Evolutionary conservation across 2,329 filamentous ascomycete genomes (phyloP).

Genomic region (Alternaria tenuissima): DNA sequence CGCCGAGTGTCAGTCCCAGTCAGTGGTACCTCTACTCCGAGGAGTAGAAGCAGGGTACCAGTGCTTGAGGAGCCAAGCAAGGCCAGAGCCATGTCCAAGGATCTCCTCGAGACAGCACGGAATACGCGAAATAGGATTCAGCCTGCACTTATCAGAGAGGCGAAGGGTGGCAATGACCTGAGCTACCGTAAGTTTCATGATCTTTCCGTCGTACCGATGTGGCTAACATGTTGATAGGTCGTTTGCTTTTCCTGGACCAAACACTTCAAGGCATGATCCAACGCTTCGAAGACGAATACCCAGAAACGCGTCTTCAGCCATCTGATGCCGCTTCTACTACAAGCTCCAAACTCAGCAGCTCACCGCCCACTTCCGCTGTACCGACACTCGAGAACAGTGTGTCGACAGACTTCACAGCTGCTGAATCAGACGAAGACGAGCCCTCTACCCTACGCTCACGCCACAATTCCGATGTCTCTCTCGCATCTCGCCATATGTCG

Average conservation of each 20-base stretch:
- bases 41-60: slow-evolving; percentile 35
- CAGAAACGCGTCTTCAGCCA: slow-evolving; percentile 74
- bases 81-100: slow-evolving; percentile 84
- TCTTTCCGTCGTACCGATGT: neutral
- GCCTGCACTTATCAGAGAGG: slow-evolving; percentile 80
- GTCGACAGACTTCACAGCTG: slow-evolving; percentile 29
- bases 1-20: slow-evolving; percentile 50
- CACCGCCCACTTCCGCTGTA: slow-evolving; percentile 39
- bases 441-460: slow-evolving; percentile 61
- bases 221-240: slow-evolving; percentile 59
- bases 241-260: slow-evolving; percentile 84
- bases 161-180: slow-evolving; percentile 73
- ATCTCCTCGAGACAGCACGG: slow-evolving; percentile 83
- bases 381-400: slow-evolving; percentile 42
- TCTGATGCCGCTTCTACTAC: slow-evolving; percentile 39
- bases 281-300: slow-evolving; percentile 95
- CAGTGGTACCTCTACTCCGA: slow-evolving; percentile 65
- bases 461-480: slow-evolving; percentile 71
- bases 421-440: slow-evolving; percentile 54
- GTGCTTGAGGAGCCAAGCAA: slow-evolving; percentile 35
- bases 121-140: slow-evolving; percentile 87
- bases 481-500: slow-evolving; percentile 70
- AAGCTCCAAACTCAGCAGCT: slow-evolving; percentile 44
- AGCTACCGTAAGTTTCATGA: slow-evolving; percentile 73
- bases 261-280: slow-evolving; percentile 92